Evolutionary conservation across 768 basidiomycete genomes (phyloP), one percentile per base, ranked within the genome.

Genomic region (Cystofilobasidium bisporidii): DNA sequence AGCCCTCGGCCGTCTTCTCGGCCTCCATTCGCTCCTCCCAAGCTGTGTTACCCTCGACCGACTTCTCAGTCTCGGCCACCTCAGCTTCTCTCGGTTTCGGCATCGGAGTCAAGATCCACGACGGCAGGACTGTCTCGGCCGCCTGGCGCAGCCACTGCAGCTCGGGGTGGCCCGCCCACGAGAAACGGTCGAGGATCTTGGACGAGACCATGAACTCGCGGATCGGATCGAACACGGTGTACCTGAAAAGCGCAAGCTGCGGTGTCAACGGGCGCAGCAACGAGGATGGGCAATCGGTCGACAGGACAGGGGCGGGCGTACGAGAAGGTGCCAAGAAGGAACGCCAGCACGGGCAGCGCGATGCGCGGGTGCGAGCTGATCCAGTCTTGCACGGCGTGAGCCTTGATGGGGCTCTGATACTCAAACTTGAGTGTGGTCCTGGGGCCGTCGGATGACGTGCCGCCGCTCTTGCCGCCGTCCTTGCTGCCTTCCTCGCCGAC

Each of bases 21-120:
- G 91, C 93, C 14, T 90, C 85, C 71, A 82, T 80, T 32, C 92
- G 83, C 74, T 97, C 91, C 72, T 87, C 85, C 93, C 92, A 97
- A 20, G 84, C 84, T 45, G 68, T 82, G 72, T 73, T 55, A 63
- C 70, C 63, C 72, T 70, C 38, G 69, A 70, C 24, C 68, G 69
- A 9, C 70, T 71, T 41, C 69, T 63, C 69, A 24, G 40, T 22
- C 8, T 38, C 36, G 6, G 48, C 57, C 2, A 12, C 53, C 30
- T 56, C 53, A 6, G 10, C 50, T 32, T 48, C 24, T 63, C 24
- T 58, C 30, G 6, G 36, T 28, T 48, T 64, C 2, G 40, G 15
- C 26, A 17, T 47, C 63, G 67, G 24, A 81, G 68, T 86, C 17
- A 40, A 20, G 33, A 68, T 47, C 18, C 55, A 63, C 38, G 67